phyloP scores from a whole-genome alignment of 345 rosid genomes.

The Lumnitzera littorea region DNA sequence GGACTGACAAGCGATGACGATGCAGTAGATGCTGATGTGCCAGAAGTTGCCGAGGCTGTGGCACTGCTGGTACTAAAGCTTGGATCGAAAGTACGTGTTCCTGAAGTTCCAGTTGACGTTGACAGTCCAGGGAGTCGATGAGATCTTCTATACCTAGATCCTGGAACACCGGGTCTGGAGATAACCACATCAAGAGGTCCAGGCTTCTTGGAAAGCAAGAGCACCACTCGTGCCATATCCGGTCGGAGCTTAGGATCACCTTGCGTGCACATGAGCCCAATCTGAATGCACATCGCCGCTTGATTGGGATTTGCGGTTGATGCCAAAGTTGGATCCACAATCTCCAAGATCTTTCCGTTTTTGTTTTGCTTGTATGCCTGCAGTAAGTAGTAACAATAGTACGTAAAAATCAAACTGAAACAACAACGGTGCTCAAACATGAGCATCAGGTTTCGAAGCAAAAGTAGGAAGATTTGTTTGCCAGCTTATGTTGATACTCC shows the following conservation, averaged over 20 bases:
- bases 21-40: constrained; percentile 23
- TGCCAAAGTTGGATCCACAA: constrained; percentile 51
- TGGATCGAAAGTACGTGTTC: constrained; percentile 36
- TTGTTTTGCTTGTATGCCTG: constrained; percentile 76
- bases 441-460: too few relatives aligned
- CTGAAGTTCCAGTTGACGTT: constrained; percentile 28
- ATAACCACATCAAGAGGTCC: constrained; percentile 52
- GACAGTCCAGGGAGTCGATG: constrained; percentile 41
- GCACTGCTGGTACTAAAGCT: constrained; percentile 26
- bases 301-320: constrained; percentile 45
- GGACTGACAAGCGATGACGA: constrained; percentile 18
- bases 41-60: constrained; percentile 20
- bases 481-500: too few relatives aligned
- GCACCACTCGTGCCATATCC: constrained; percentile 48
- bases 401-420: neutral
- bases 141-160: constrained; percentile 53
- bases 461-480: too few relatives aligned
- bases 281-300: constrained; percentile 60
- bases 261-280: constrained; percentile 81
- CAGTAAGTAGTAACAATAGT: neutral
- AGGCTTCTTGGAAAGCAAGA: constrained; percentile 61
- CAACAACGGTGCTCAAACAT: neutral
- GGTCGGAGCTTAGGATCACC: constrained; percentile 75
- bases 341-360: constrained; percentile 58
- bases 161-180: constrained; percentile 55